Percentiles rank a stretch among this genome's conserved stretches.
These are phyloP conservation scores for Westerdykella aurantiaca DNA, from an alignment of 2,329 filamentous ascomycete genomes.

Conservation along the genomic window DNA sequence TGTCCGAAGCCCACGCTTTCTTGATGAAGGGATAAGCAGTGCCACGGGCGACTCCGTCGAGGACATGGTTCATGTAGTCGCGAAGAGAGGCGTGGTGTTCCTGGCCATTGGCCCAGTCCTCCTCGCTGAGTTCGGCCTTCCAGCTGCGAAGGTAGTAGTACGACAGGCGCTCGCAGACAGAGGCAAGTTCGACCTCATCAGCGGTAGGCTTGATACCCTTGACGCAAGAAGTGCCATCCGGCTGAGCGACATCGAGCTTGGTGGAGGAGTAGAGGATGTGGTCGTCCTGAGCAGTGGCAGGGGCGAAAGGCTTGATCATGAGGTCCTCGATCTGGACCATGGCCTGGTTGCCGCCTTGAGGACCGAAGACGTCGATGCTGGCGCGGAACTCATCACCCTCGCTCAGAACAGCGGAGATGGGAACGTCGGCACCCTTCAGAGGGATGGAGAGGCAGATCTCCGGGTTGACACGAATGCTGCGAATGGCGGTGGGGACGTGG, in stretches of 20 bases:
- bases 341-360: not conserved
- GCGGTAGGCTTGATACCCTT: not conserved
- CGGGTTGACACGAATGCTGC: slow-evolving; percentile 17
- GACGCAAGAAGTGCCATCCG: slow-evolving; percentile 3
- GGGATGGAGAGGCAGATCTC: slow-evolving; percentile 1
- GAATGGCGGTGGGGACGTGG: slow-evolving; percentile 17
- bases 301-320: slow-evolving; percentile 7
- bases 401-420: not conserved
- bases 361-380: slow-evolving; percentile 3
- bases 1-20: slow-evolving; percentile 6
- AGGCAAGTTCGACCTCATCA: slow-evolving; percentile 2
- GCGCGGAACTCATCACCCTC: slow-evolving; percentile 4
- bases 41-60: not conserved
- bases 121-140: not conserved
- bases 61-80: not conserved
- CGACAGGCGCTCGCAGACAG: slow-evolving; percentile 5
- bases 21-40: not conserved
- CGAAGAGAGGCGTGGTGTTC: slow-evolving; percentile 1
- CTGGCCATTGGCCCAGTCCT: not conserved
- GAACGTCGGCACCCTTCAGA: not conserved
- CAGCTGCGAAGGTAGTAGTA: slow-evolving; percentile 2
- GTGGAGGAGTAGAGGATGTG: slow-evolving; percentile 4
- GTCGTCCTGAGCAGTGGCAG: slow-evolving; percentile 6
- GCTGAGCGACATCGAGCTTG: slow-evolving; percentile 2
- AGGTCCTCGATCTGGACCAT: slow-evolving; percentile 11